Percentiles rank a stretch among this genome's conserved stretches.
These are phyloP conservation scores for Globisporangium spiculum DNA, from an alignment of 352 stramenopile genomes.

Conservation along the genomic window DNA sequence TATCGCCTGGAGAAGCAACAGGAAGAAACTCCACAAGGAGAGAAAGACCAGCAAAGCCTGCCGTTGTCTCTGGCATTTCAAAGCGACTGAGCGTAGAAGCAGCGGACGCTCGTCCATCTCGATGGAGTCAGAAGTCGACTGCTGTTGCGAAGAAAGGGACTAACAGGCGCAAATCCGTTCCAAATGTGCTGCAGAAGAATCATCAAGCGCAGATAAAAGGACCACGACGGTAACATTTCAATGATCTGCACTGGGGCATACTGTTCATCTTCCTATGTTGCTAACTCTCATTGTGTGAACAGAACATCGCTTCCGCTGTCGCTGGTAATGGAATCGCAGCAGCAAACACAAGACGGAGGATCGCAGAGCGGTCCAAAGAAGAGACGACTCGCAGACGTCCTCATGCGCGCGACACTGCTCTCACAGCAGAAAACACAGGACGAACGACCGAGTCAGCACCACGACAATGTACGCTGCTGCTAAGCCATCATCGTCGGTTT, in stretches of 20 bases:
- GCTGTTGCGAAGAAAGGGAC: slow-evolving; percentile 24
- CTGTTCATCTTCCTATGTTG: too few relatives aligned
- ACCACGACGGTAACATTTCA: slow-evolving; percentile 5
- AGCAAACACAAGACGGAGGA: slow-evolving; percentile 5
- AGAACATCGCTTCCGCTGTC: slow-evolving; percentile 1
- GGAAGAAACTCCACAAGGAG: not conserved
- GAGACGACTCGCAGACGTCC: slow-evolving; percentile 46
- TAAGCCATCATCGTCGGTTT: not conserved
- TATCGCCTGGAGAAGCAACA: not conserved
- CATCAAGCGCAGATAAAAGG: slow-evolving; percentile 2
- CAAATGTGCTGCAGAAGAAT: slow-evolving; percentile 24
- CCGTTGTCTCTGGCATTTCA: not conserved
- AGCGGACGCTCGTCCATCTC: slow-evolving; percentile 40
- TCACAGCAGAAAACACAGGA: slow-evolving; percentile 37
- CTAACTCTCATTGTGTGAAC: not conserved
- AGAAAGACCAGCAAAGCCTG: slow-evolving; percentile 1
- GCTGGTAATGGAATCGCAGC: slow-evolving; percentile 12
- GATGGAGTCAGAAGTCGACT: slow-evolving; percentile 34
- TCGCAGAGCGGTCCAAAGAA: slow-evolving; percentile 19
- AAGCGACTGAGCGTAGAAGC: slow-evolving; percentile 44
- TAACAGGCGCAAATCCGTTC: slow-evolving; percentile 35
- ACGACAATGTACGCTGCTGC: not conserved
- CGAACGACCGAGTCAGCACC: not conserved
- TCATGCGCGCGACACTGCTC: slow-evolving; percentile 56
- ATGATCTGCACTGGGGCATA: not conserved